phyloP scores from a whole-genome alignment of 202 grass and related monocot genomes.

The Schoenoplectus triqueter region DNA sequence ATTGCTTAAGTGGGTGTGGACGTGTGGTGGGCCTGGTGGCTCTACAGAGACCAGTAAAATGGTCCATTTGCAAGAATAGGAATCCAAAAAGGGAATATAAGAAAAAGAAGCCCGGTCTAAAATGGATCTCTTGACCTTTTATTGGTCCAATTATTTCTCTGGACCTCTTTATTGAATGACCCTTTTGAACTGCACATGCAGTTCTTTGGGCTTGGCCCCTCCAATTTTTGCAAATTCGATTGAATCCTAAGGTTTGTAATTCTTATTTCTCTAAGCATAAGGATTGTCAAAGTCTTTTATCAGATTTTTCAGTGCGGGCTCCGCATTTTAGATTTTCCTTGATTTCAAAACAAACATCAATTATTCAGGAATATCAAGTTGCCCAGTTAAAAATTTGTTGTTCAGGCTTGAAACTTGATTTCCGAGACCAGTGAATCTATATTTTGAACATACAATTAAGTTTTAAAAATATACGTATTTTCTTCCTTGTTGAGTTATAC shows the following conservation, averaged over 20 bases:
- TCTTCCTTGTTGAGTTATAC: no score
- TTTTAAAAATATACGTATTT: no score
- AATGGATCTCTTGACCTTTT: neutral
- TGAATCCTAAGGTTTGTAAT: neutral
- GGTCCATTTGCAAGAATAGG: conserved; percentile 13
- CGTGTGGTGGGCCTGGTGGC: neutral
- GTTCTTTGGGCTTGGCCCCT: neutral
- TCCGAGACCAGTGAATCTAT: no score
- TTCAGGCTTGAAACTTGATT: no score
- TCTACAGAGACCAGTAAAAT: conserved; percentile 12
- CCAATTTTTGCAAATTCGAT: neutral
- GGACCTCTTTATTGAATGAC: neutral
- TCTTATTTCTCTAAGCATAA: neutral
- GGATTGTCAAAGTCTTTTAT: no score
- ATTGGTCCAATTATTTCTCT: neutral
- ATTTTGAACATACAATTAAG: no score
- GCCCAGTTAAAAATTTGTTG: no score
- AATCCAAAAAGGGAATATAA: conserved; percentile 11
- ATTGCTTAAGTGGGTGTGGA: neutral
- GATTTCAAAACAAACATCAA: no score
- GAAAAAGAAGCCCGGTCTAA: conserved; percentile 9
- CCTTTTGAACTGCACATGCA: neutral
- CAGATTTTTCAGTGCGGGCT: no score
- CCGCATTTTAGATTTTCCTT: no score
- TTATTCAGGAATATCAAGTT: no score